Evolutionary conservation across 148 eudicot species (phyloP).

Genomic region (Spergularia bocconei): DNA sequence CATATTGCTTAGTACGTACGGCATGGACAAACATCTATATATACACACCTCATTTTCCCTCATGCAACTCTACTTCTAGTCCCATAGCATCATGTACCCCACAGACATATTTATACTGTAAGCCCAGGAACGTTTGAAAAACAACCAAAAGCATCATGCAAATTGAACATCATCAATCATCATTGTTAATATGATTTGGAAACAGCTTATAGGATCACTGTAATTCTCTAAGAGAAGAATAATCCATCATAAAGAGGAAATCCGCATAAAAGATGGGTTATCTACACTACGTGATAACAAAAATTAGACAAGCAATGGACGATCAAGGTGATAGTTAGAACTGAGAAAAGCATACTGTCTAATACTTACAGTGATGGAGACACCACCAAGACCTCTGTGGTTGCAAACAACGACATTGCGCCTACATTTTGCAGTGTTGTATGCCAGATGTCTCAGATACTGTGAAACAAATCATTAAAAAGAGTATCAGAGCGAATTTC

Average conservation of each 20-base stretch:
- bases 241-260: neutral
- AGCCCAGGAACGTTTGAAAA: constrained; percentile 1
- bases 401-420: constrained; percentile 87
- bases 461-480: constrained; percentile 28
- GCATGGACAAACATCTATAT: neutral
- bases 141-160: neutral
- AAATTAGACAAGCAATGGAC: neutral
- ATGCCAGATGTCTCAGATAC: constrained; percentile 82
- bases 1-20: neutral
- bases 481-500: constrained; percentile 1
- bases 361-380: constrained; percentile 79
- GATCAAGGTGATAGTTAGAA: constrained; percentile 3
- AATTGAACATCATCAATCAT: neutral
- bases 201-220: neutral
- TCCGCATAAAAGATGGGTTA: neutral
- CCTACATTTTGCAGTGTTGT: constrained; percentile 69
- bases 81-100: neutral
- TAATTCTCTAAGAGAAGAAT: neutral
- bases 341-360: neutral
- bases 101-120: neutral
- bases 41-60: neutral
- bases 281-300: neutral
- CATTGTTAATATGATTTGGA: neutral
- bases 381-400: constrained; percentile 93
- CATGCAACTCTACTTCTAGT: constrained; percentile 7